Conservation (phyloP, 495 filamentous ascomycete species). For the Penicillium cosmopolitanum region DNA sequence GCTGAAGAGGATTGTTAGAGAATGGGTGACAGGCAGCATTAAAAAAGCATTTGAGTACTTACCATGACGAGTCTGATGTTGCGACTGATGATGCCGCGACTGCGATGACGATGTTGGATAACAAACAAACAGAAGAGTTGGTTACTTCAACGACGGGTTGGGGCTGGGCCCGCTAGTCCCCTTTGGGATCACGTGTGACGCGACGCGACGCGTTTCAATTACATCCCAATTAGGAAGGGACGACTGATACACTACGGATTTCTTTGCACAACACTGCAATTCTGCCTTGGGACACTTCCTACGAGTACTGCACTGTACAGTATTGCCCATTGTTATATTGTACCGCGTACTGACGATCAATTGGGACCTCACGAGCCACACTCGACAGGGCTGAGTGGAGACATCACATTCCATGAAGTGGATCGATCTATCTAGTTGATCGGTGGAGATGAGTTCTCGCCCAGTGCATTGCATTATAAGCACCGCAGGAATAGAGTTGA, state of each 20-base stretch:
- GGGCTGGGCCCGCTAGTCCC: slow-evolving; percentile 19
- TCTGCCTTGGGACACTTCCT: too few species aligned
- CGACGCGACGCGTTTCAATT: slow-evolving; percentile 20
- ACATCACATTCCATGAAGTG: background rate
- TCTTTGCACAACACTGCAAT: background rate
- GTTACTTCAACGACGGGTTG: slow-evolving; percentile 34
- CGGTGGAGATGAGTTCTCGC: too few species aligned
- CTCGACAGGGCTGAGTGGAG: background rate
- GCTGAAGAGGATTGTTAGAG: slow-evolving; percentile 29
- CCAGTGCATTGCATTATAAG: too few species aligned
- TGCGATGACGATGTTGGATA: slow-evolving; percentile 10
- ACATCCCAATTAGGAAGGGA: slow-evolving; percentile 17
- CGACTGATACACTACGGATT: background rate
- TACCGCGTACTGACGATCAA: too few species aligned
- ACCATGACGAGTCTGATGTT: background rate
- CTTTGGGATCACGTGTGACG: slow-evolving; percentile 16
- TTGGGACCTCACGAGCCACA: background rate
- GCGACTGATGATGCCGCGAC: slow-evolving; percentile 10
- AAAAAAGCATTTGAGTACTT: background rate
- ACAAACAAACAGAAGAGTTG: slow-evolving; percentile 16
- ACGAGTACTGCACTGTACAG: too few species aligned
- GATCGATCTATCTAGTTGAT: too few species aligned
- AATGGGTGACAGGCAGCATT: background rate
- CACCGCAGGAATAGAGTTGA: background rate
- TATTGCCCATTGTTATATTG: too few species aligned